A percentile compares a stretch with the other conserved stretches of the same genome.
phyloP scores from a whole-genome alignment of 2,329 filamentous ascomycete genomes.

The Lojkania enalia region DNA sequence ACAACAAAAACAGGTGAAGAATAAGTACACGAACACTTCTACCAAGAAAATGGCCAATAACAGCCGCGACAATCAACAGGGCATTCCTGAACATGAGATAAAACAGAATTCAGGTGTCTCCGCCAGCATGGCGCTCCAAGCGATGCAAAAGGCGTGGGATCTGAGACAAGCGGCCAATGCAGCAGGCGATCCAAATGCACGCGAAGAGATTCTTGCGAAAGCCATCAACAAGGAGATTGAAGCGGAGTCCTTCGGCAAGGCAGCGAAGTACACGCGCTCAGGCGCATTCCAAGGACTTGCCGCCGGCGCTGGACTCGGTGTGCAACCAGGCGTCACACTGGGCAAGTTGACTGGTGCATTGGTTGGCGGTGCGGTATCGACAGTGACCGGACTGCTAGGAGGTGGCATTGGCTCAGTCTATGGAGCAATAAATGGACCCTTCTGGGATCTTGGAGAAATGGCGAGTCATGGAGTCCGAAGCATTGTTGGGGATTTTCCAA shows the following conservation, averaged over 20 bases:
- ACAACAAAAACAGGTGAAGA: conserved; percentile 13
- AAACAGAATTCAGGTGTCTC: conserved; percentile 46
- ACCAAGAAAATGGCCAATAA: conserved; percentile 16
- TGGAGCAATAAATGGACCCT: conserved; percentile 41
- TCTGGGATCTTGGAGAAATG: conserved; percentile 43
- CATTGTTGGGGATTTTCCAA: conserved; percentile 40
- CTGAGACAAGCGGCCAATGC: conserved; percentile 45
- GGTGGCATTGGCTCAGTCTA: conserved; percentile 42
- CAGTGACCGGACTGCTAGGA: conserved; percentile 40
- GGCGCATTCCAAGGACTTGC: conserved; percentile 47
- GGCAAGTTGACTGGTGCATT: conserved; percentile 42
- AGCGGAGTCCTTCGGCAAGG: conserved; percentile 47
- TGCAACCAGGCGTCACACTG: conserved; percentile 39
- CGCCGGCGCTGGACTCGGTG: conserved; percentile 44
- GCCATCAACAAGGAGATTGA: conserved; percentile 48
- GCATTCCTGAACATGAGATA: conserved; percentile 42
- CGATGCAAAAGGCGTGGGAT: conserved; percentile 44
- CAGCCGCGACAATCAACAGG: conserved; percentile 13
- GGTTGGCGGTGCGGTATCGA: conserved; percentile 38
- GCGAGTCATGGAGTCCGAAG: conserved; percentile 39
- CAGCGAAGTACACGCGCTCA: conserved; percentile 45
- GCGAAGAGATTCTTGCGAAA: conserved; percentile 45
- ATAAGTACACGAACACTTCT: conserved; percentile 6
- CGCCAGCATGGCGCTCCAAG: conserved; percentile 43
- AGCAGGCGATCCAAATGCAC: conserved; percentile 43